phyloP scores from a whole-genome alignment of 331 rosid species.

The Acacia concinna region DNA sequence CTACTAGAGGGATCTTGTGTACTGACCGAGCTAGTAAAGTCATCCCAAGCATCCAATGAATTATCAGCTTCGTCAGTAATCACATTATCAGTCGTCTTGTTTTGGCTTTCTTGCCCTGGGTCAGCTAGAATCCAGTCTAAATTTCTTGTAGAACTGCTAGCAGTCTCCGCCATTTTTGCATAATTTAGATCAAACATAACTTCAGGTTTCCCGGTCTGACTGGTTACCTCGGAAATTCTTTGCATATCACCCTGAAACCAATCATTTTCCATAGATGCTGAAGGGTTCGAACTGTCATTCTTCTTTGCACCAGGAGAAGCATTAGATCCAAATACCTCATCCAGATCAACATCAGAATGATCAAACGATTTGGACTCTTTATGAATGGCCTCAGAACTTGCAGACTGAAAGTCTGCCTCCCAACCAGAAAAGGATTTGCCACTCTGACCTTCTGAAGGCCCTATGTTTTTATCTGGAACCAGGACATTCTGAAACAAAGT shows the following conservation, averaged over 20 bases:
- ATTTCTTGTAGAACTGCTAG: conserved; percentile 33
- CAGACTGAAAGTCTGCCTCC: conserved; percentile 67
- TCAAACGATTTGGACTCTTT: conserved; percentile 46
- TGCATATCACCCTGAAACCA: conserved; percentile 62
- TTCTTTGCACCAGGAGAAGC: conserved; percentile 40
- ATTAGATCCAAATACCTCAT: conserved; percentile 44
- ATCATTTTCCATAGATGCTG: conserved; percentile 46
- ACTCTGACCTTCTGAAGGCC: conserved; percentile 43
- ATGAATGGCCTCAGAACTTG: conserved; percentile 43
- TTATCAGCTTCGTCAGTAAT: conserved; percentile 38
- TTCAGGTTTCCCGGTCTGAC: conserved; percentile 44
- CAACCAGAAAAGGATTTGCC: conserved; percentile 65
- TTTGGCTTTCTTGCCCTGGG: conserved; percentile 45
- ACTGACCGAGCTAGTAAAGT: conserved; percentile 54
- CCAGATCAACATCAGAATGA: conserved; percentile 50
- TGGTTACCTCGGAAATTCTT: conserved; percentile 43
- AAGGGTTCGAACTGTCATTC: conserved; percentile 39
- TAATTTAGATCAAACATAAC: conserved; percentile 22
- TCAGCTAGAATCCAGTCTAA: conserved; percentile 59
- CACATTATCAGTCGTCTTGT: conserved; percentile 42
- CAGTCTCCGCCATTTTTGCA: conserved; percentile 41
- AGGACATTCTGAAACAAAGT: conserved; percentile 59
- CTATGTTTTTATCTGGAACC: conserved; percentile 33
- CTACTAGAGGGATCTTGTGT: conserved; percentile 39
- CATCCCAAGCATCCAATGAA: conserved; percentile 71